These are phyloP conservation scores for Trifolium subterraneum DNA, from an alignment of 306 rosid genomes.

Conservation along the genomic window DNA sequence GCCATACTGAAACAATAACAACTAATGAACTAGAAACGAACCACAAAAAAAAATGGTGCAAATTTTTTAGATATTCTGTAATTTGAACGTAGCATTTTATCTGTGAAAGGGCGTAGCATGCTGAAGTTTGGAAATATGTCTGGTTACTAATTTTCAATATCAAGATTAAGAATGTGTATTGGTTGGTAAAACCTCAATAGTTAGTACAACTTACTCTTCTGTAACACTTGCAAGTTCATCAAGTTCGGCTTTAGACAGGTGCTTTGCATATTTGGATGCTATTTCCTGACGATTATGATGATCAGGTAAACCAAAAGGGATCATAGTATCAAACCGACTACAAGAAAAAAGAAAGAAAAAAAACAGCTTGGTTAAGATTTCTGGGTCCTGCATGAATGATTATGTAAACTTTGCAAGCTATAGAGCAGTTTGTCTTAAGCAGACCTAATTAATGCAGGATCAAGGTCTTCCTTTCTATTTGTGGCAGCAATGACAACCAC, in stretches of 20 bases:
- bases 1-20: constrained; percentile 70
- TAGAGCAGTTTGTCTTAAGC: constrained; percentile 19
- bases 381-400: constrained; percentile 1
- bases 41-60: background rate
- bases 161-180: constrained; percentile 31
- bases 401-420: constrained; percentile 2
- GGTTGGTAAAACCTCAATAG: constrained; percentile 23
- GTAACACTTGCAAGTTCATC: constrained; percentile 48
- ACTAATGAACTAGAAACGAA: constrained; percentile 1
- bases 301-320: constrained; percentile 81
- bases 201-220: constrained; percentile 45
- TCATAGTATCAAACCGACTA: constrained; percentile 85
- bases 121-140: constrained; percentile 17
- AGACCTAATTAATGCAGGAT: constrained; percentile 87
- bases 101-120: background rate
- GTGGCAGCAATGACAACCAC: constrained; percentile 95
- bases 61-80: constrained; percentile 10
- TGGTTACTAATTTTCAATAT: constrained; percentile 29
- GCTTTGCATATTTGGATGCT: constrained; percentile 88
- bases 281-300: constrained; percentile 75
- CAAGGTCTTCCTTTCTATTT: constrained; percentile 95
- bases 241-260: constrained; percentile 46
- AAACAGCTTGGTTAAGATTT: constrained; percentile 18
- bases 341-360: constrained; percentile 16
- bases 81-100: background rate